Evolutionary conservation across 225 moss, liverwort and hornwort species (phyloP), one percentile per base, ranked within the genome.

Genomic region (Bryum argenteum): DNA sequence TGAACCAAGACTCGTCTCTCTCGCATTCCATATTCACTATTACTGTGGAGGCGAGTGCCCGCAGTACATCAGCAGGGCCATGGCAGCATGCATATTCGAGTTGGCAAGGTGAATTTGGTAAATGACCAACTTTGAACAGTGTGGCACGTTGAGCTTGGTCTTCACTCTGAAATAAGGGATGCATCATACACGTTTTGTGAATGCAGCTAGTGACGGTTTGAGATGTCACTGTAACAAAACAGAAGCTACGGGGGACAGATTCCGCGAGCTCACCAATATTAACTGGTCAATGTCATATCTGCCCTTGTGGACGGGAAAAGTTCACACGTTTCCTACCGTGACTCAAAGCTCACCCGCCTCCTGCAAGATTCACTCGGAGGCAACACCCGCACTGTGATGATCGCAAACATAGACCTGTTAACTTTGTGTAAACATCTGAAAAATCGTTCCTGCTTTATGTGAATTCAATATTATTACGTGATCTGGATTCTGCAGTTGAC

Each of bases 251-350:
- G 96, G 96, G n/a, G 91, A 97, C 44, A 88, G 93, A 71, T 97
- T 97, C 66, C 84, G 84, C 12, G 96, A 97, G 82, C 82, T 94
- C 73, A 97, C 96, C 24, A 97, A 97, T 68, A 97, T 97, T 39
- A 97, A 97, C 71, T 97, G 93, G 93, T 97, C 93, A 97, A 94
- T 77, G 96, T 97, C 63, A 97, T 97, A 55, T 94, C 93, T 74
- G 91, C 96, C 75, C 83, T 97, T 43, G 93, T 97, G 61, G 96
- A 97, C 82, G 90, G 93, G 51, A 97, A 90, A 71, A 93, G 85
- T 72, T 78, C 91, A 6, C 93, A 97, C 65, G 83, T 97, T 61
- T 93, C 96, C 66, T 97, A 94, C 76, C 85, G 96, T 66, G 96
- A 97, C 78, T 97, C 96, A 33, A 97, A 97, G 70, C 90, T 97